Evolutionary conservation across 202 grass and related monocot genomes (phyloP).

Genomic region (Dendrocalamus latiflorus): DNA sequence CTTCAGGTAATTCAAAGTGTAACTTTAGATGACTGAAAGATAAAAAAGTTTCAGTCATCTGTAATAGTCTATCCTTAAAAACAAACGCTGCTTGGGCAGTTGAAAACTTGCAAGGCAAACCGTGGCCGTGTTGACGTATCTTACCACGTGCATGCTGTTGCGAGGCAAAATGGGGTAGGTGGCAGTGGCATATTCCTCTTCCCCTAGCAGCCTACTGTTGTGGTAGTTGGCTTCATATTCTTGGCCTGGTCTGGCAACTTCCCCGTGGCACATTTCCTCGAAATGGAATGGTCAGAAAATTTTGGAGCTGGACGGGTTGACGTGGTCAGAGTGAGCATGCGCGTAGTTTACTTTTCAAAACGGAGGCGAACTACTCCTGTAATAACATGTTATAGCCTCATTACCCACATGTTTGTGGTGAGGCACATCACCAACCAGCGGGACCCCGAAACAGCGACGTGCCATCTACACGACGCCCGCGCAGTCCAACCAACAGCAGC

Average conservation of each 20-base stretch:
- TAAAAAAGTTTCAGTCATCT: too few relatives aligned
- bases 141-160: neutral
- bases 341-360: neutral
- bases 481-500: neutral
- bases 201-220: neutral
- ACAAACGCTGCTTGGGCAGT: neutral
- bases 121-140: neutral
- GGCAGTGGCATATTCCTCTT: neutral
- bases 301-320: neutral
- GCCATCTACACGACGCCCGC: neutral
- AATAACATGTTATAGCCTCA: neutral
- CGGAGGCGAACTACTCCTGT: neutral
- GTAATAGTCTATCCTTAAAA: too few relatives aligned
- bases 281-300: neutral
- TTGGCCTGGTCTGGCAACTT: neutral
- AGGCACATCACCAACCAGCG: neutral
- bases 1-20: too few relatives aligned
- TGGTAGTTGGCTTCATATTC: neutral
- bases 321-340: too few relatives aligned
- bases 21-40: too few relatives aligned
- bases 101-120: neutral
- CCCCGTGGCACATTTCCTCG: neutral
- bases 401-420: conserved; percentile 30
- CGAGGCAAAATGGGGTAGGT: neutral
- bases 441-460: conserved; percentile 32